Evolutionary conservation across 805 yeast species (phyloP).

Genomic region (Vanderwaltozyma verrucispora): DNA sequence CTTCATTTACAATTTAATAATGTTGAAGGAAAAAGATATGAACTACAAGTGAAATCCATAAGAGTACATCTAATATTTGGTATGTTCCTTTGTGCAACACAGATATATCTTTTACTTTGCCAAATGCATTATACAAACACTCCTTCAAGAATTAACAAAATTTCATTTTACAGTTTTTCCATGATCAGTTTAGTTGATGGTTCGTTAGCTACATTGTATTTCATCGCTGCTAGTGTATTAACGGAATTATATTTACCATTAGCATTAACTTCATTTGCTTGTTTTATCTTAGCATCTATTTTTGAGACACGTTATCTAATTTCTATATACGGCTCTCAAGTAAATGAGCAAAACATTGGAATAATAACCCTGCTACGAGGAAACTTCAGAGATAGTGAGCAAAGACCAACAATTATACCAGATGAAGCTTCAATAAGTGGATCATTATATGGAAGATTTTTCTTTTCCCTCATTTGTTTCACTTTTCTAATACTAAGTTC

Average conservation of each 20-base stretch:
- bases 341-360: slow-evolving; percentile 58
- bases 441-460: slow-evolving; percentile 47
- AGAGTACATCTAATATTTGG: slow-evolving; percentile 36
- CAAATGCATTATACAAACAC: slow-evolving; percentile 68
- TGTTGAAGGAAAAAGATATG: slow-evolving; percentile 48
- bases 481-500: slow-evolving; percentile 50
- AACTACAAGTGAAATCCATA: slow-evolving; percentile 30
- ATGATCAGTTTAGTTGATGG: slow-evolving; percentile 62
- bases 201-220: slow-evolving; percentile 48
- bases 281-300: slow-evolving; percentile 58
- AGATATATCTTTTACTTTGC: slow-evolving; percentile 46
- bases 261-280: slow-evolving; percentile 57
- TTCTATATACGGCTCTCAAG: slow-evolving; percentile 56
- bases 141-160: slow-evolving; percentile 67
- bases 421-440: slow-evolving; percentile 50
- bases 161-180: slow-evolving; percentile 60
- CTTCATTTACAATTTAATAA: slow-evolving; percentile 33
- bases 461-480: slow-evolving; percentile 41
- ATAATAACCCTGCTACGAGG: slow-evolving; percentile 62
- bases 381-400: slow-evolving; percentile 12
- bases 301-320: slow-evolving; percentile 70
- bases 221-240: slow-evolving; percentile 46
- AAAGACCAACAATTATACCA: slow-evolving; percentile 24
- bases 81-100: slow-evolving; percentile 37
- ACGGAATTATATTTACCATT: slow-evolving; percentile 54